A percentile compares a stretch with the other conserved stretches of the same genome.
Evolutionary conservation across 208 protist species (phyloP).

Genomic region (Lotmaria passim): DNA sequence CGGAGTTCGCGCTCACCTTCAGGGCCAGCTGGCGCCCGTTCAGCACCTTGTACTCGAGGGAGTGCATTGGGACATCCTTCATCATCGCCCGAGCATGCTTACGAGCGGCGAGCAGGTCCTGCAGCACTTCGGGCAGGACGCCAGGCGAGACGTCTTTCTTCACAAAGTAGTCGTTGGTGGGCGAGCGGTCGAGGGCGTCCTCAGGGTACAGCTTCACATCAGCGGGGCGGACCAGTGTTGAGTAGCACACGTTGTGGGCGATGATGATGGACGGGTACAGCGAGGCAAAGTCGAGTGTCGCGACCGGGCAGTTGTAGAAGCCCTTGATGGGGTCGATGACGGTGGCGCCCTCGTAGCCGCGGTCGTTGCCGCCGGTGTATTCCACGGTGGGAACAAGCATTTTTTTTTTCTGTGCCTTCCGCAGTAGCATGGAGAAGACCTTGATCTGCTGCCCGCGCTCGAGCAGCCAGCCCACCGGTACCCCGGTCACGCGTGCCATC

Average conservation of each 20-base stretch:
- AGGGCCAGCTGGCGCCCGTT: constrained; percentile 99
- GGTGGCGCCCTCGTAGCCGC: constrained; percentile 97
- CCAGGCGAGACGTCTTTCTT: constrained; percentile 77
- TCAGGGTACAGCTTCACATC: constrained; percentile 90
- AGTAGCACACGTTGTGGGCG: constrained; percentile 99
- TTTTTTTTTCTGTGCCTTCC: constrained; percentile 79
- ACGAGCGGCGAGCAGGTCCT: constrained; percentile 79
- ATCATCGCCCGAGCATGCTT: constrained; percentile 82
- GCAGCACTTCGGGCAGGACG: constrained; percentile 87
- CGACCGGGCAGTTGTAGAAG: constrained; percentile 98
- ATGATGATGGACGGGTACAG: constrained; percentile 99
- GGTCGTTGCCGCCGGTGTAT: constrained; percentile 62
- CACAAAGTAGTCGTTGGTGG: constrained; percentile 82
- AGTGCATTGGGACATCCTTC: constrained; percentile 82
- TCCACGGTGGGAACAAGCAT: constrained; percentile 88
- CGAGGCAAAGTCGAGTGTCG: constrained; percentile 99
- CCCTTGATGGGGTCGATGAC: constrained; percentile 98
- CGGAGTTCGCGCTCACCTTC: constrained; percentile 99
- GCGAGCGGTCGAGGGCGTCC: constrained; percentile 71
- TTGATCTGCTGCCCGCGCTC: constrained; percentile 99
- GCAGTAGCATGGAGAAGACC: constrained; percentile 94
- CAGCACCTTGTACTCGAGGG: constrained; percentile 91
- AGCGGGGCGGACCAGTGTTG: constrained; percentile 70
- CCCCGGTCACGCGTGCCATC: constrained; percentile 99
- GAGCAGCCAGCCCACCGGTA: constrained; percentile 97